Percentiles rank a stretch among this genome's conserved stretches.
Evolutionary conservation across 345 rosid genomes (phyloP).

Genomic region (Turritis glabra): DNA sequence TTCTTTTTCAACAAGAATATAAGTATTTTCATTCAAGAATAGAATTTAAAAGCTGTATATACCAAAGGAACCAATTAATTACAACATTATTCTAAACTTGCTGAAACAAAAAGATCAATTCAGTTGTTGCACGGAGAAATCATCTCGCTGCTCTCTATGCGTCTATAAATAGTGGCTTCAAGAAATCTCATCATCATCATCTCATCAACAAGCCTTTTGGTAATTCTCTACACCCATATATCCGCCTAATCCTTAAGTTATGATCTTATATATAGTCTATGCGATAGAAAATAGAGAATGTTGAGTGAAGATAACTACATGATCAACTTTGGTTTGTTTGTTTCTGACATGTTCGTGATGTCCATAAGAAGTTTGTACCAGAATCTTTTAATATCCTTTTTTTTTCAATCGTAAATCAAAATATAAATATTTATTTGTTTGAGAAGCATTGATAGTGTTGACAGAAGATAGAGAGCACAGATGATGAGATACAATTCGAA

Average conservation of each 20-base stretch:
- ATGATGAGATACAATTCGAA: slow-evolving; percentile 44
- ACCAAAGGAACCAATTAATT: slow-evolving; percentile 6
- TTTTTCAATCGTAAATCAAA: neutral
- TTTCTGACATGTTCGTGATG: neutral
- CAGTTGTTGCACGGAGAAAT: neutral
- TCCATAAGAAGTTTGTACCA: neutral
- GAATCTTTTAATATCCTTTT: neutral
- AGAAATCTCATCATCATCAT: neutral
- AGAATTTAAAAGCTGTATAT: slow-evolving; percentile 16
- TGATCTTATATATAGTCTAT: neutral
- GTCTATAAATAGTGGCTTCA: slow-evolving; percentile 36
- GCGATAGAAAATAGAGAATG: neutral
- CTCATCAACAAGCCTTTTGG: slow-evolving; percentile 21
- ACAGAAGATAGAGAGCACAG: slow-evolving; percentile 97
- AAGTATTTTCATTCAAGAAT: neutral
- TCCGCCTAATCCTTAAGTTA: neutral
- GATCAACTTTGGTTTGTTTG: neutral
- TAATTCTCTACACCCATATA: neutral
- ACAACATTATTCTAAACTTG: slow-evolving; percentile 31
- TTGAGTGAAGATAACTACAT: neutral
- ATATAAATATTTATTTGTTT: neutral
- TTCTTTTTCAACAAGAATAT: neutral
- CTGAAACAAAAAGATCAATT: neutral
- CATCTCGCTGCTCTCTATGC: neutral
- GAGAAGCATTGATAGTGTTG: slow-evolving; percentile 44